Evolutionary conservation across 306 rosid species (phyloP).

Genomic region (Lupinus albus): DNA sequence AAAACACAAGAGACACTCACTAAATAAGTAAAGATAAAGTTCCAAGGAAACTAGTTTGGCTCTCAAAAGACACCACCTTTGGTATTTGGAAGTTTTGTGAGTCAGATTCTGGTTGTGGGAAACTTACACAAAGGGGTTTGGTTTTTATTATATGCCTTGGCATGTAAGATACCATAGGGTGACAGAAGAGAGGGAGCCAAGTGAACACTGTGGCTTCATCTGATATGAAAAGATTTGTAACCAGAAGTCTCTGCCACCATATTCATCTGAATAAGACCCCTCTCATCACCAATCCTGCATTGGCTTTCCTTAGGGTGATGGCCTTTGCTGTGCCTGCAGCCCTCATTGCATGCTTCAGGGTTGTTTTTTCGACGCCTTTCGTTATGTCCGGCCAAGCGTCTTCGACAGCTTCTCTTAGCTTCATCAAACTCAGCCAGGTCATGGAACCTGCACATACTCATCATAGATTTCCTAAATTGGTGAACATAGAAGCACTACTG

Average conservation of each 20-base stretch:
- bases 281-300: conserved; percentile 53
- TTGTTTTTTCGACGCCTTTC: conserved; percentile 80
- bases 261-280: conserved; percentile 56
- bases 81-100: conserved; percentile 25
- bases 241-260: conserved; percentile 56
- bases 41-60: conserved; percentile 19
- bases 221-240: conserved; percentile 65
- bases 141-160: conserved; percentile 41
- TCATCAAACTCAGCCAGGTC: conserved; percentile 88
- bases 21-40: conserved; percentile 5
- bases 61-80: conserved; percentile 29
- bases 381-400: conserved; percentile 87
- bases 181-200: conserved; percentile 97
- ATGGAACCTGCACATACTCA: conserved; percentile 72
- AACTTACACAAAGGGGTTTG: conserved; percentile 32
- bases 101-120: conserved; percentile 29
- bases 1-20: conserved; percentile 34
- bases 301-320: conserved; percentile 55
- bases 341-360: conserved; percentile 56
- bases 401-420: conserved; percentile 84
- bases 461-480: background rate
- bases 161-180: conserved; percentile 42
- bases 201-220: conserved; percentile 41
- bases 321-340: conserved; percentile 52
- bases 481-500: background rate